These are phyloP conservation scores for Salvia splendens DNA, from an alignment of 257 asterid genomes.

Conservation along the genomic window DNA sequence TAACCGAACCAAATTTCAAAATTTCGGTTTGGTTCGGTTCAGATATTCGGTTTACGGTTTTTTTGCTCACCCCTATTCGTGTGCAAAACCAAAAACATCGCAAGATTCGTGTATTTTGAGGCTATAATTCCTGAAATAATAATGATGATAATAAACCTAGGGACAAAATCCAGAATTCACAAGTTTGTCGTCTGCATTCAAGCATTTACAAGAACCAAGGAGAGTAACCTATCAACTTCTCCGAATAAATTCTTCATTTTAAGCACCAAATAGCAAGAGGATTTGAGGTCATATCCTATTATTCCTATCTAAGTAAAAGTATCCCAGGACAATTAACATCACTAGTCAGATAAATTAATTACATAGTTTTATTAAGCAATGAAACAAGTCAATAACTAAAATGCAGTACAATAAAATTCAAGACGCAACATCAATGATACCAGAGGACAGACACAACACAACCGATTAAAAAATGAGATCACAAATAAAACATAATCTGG, in stretches of 20 bases:
- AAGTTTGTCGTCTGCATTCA: neutral
- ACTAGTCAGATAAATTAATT: neutral
- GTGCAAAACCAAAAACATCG: no score
- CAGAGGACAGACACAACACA: neutral
- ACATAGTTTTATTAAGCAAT: neutral
- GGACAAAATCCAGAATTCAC: no score
- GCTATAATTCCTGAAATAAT: no score
- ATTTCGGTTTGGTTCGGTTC: no score
- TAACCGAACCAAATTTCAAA: no score
- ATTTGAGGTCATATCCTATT: neutral
- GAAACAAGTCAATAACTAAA: neutral
- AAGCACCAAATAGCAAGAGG: constrained; percentile 9
- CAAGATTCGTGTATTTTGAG: no score
- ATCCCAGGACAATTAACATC: neutral
- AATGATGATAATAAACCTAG: no score
- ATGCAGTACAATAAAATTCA: neutral
- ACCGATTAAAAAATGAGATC: neutral
- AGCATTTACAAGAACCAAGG: neutral
- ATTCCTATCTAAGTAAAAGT: neutral
- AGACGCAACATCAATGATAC: constrained; percentile 9
- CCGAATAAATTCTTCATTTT: neutral
- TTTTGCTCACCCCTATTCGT: no score
- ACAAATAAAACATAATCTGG: neutral
- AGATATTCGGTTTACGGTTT: no score
- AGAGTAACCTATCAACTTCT: neutral